Evolutionary conservation across 345 rosid species (phyloP).

Genomic region (Aquilaria sinensis): DNA sequence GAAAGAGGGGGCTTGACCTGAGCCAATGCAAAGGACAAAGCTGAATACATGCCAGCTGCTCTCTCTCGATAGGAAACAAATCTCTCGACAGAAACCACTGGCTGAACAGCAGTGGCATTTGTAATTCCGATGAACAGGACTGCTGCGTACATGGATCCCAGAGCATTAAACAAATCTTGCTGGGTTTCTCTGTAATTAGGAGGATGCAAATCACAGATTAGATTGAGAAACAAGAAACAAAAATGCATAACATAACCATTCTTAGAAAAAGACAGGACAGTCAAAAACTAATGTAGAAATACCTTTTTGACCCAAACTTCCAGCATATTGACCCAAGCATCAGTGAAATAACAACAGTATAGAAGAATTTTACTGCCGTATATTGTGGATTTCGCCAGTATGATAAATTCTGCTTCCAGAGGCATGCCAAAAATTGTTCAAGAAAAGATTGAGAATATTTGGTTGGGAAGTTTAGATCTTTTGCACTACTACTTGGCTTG

Average conservation of each 20-base stretch:
- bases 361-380: constrained; percentile 95
- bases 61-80: constrained; percentile 91
- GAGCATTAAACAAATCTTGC: constrained; percentile 82
- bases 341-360: constrained; percentile 80
- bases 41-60: constrained; percentile 97
- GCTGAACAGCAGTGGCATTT: constrained; percentile 92
- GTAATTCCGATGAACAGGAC: constrained; percentile 88
- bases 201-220: constrained; percentile 10
- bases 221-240: not conserved
- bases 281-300: not conserved
- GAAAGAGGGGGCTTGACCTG: constrained; percentile 43
- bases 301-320: constrained; percentile 85
- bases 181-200: constrained; percentile 55
- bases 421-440: constrained; percentile 81
- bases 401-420: constrained; percentile 94
- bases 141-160: constrained; percentile 95
- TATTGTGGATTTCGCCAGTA: constrained; percentile 97
- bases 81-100: constrained; percentile 92
- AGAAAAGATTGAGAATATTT: constrained; percentile 71
- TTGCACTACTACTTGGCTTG: constrained; percentile 58
- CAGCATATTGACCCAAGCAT: constrained; percentile 99
- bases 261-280: not conserved
- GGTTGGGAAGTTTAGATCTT: constrained; percentile 75
- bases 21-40: constrained; percentile 87
- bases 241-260: not conserved